Conservation (phyloP, 2,329 filamentous ascomycete species). For the Beauveria scarabaeidicola region DNA sequence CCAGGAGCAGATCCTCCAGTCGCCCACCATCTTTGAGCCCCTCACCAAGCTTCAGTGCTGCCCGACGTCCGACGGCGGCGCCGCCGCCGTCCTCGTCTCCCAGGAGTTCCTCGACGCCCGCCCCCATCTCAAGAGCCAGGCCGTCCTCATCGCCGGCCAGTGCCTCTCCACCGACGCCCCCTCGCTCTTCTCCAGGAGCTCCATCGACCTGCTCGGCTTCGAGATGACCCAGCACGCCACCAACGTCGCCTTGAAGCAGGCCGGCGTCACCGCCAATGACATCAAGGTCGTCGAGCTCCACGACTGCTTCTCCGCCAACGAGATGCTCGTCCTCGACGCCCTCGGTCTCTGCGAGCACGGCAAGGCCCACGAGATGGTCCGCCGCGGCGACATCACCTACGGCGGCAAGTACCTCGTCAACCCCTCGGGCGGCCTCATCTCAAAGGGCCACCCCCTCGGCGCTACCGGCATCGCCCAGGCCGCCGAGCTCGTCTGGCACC, state of each 20-base stretch:
- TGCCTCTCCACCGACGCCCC: slow-evolving; percentile 77
- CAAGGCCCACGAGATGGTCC: slow-evolving; percentile 86
- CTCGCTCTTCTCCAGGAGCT: slow-evolving; percentile 64
- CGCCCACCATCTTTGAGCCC: slow-evolving; percentile 73
- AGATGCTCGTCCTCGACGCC: slow-evolving; percentile 84
- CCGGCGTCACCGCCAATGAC: slow-evolving; percentile 58
- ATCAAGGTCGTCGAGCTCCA: slow-evolving; percentile 85
- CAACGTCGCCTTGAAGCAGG: slow-evolving; percentile 62
- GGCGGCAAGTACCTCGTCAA: slow-evolving; percentile 79
- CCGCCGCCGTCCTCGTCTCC: slow-evolving; percentile 81
- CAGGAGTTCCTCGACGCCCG: slow-evolving; percentile 79
- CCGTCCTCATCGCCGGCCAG: slow-evolving; percentile 85
- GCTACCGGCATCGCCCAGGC: slow-evolving; percentile 94
- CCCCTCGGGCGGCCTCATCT: slow-evolving; percentile 88
- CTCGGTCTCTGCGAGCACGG: slow-evolving; percentile 70
- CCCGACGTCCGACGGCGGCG: slow-evolving; percentile 87
- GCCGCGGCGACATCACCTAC: slow-evolving; percentile 83
- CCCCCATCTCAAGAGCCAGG: slow-evolving; percentile 72
- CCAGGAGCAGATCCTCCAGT: slow-evolving; percentile 67
- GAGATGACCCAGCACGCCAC: slow-evolving; percentile 73
- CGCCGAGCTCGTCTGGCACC: slow-evolving; percentile 89
- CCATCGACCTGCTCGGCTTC: slow-evolving; percentile 85
- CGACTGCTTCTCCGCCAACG: slow-evolving; percentile 94
- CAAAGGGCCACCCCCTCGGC: slow-evolving; percentile 89
- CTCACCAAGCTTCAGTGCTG: slow-evolving; percentile 98